Evolutionary conservation across 2,329 filamentous ascomycete species (phyloP).

Genomic region (Apiospora marii): DNA sequence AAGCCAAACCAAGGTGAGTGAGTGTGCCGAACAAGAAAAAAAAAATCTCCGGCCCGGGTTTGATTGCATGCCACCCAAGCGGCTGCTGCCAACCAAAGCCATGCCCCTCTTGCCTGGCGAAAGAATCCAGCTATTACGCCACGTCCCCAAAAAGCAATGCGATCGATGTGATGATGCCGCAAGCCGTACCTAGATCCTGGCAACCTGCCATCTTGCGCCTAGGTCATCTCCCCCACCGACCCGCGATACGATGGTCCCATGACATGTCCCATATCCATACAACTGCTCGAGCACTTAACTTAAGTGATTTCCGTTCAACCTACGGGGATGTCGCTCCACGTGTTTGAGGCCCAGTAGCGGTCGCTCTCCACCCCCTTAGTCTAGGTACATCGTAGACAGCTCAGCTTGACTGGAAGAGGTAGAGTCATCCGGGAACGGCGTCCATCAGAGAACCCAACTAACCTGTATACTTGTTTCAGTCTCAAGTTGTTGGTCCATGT

Average conservation of each 20-base stretch:
- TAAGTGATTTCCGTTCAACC: not conserved
- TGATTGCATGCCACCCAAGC: not conserved
- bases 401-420: not conserved
- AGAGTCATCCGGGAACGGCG: not conserved
- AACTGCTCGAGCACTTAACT: slow-evolving; percentile 7
- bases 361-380: not conserved
- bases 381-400: slow-evolving; percentile 11
- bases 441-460: not conserved
- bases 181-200: not conserved
- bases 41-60: not conserved
- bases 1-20: not conserved
- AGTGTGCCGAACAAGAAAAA: not conserved
- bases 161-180: not conserved
- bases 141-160: slow-evolving; percentile 1
- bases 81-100: not conserved
- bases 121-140: not conserved
- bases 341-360: not conserved
- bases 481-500: not conserved
- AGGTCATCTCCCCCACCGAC: not conserved
- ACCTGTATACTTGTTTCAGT: not conserved
- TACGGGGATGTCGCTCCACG: not conserved
- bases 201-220: not conserved
- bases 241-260: not conserved
- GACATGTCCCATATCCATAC: not conserved
- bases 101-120: not conserved